A percentile compares a stretch with the other conserved stretches of the same genome.
These are phyloP conservation scores for Fusarium sterilihyphosum DNA, from an alignment of 2,329 filamentous ascomycete genomes.

Conservation along the genomic window DNA sequence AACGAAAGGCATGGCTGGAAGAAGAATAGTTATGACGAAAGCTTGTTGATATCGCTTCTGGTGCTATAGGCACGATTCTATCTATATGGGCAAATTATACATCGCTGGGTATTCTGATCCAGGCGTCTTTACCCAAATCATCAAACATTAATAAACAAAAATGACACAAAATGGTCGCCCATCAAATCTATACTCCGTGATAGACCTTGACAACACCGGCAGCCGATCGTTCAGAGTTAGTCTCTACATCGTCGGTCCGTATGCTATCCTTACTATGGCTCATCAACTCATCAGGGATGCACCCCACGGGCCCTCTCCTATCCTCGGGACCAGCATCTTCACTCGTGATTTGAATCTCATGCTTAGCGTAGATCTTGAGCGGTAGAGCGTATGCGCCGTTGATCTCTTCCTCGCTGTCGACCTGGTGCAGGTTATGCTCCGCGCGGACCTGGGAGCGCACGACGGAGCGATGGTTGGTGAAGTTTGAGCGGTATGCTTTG, in stretches of 20 bases:
- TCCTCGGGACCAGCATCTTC: constrained; percentile 38
- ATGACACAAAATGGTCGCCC: neutral
- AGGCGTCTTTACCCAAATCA: constrained; percentile 7
- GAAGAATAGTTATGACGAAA: neutral
- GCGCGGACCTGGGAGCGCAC: constrained; percentile 33
- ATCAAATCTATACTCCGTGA: constrained; percentile 36
- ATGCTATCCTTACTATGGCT: constrained; percentile 34
- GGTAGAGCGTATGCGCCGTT: constrained; percentile 46
- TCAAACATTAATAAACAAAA: constrained; percentile 6
- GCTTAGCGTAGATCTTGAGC: constrained; percentile 51
- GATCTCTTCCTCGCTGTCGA: constrained; percentile 52
- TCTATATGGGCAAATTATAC: constrained; percentile 8
- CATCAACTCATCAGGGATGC: constrained; percentile 30
- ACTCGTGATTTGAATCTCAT: constrained; percentile 46
- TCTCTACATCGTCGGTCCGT: constrained; percentile 36
- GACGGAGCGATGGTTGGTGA: constrained; percentile 40
- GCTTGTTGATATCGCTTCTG: neutral
- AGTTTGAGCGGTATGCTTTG: constrained; percentile 42
- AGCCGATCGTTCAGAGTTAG: constrained; percentile 39
- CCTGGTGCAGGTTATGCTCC: constrained; percentile 40
- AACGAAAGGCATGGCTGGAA: too few relatives aligned
- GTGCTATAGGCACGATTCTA: constrained; percentile 19
- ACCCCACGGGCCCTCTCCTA: constrained; percentile 33
- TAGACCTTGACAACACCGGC: constrained; percentile 43
- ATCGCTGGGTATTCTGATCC: constrained; percentile 19